Percentiles rank a stretch among this genome's conserved stretches.
Conservation (phyloP, 75 land plant species). For the Chamaecyparis obtusa region DNA sequence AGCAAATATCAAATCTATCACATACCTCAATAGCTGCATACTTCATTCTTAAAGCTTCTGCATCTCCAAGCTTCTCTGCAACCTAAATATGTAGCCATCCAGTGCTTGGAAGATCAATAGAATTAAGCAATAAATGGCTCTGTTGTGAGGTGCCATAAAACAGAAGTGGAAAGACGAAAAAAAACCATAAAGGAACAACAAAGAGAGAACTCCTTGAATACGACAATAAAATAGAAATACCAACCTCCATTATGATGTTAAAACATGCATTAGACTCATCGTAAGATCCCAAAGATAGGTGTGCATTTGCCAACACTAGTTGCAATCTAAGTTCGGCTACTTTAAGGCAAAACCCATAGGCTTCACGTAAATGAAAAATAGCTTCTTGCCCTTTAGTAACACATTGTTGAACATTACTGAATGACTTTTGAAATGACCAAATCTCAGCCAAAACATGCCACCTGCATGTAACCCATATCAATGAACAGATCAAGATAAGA, state of each 20-base stretch:
- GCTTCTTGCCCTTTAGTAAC: slow-evolving; percentile 27
- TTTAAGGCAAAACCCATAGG: slow-evolving; percentile 28
- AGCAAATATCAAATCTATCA: neutral
- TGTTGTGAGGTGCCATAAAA: neutral
- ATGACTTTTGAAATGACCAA: slow-evolving; percentile 21
- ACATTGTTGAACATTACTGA: slow-evolving; percentile 28
- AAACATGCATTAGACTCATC: slow-evolving; percentile 24
- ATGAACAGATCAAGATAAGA: neutral
- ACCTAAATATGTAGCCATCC: slow-evolving; percentile 1
- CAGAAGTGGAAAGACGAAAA: neutral
- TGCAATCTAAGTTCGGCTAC: slow-evolving; percentile 28
- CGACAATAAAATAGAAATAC: neutral
- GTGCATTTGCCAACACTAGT: slow-evolving; percentile 21
- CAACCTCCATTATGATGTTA: slow-evolving; percentile 25
- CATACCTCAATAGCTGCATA: slow-evolving; percentile 26
- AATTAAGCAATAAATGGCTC: neutral
- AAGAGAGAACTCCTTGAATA: neutral
- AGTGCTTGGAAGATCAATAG: neutral
- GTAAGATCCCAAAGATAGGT: slow-evolving; percentile 18
- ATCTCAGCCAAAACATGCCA: slow-evolving; percentile 44
- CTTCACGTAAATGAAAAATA: slow-evolving; percentile 7
- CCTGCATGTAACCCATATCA: slow-evolving; percentile 15
- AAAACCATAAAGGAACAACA: neutral
- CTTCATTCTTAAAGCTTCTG: slow-evolving; percentile 12
- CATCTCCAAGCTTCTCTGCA: slow-evolving; percentile 13